phyloP scores from a whole-genome alignment of 73 alveolate genomes.

The Paraurostyla sp. region DNA sequence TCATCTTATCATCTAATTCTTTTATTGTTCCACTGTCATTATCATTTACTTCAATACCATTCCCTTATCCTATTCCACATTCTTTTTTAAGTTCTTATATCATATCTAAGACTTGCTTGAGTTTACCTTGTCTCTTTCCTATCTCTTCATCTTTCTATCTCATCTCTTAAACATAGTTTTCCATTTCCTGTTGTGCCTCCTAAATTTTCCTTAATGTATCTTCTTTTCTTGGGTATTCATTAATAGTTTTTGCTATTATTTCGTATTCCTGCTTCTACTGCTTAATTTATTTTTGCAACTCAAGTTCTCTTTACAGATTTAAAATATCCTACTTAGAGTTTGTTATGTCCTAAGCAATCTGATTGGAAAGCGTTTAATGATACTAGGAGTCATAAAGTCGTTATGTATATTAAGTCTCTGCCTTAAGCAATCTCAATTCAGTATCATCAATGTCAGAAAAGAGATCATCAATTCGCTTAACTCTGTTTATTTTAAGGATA shows the following conservation, averaged over 20 bases:
- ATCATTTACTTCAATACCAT: too few relatives aligned
- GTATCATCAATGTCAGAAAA: too few relatives aligned
- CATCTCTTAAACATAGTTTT: neutral
- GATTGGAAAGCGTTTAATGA: too few relatives aligned
- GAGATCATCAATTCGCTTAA: too few relatives aligned
- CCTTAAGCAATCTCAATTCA: too few relatives aligned
- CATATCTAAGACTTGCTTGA: slow-evolving; percentile 24
- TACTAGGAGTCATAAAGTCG: too few relatives aligned
- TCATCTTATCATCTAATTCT: too few relatives aligned
- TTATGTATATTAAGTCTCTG: too few relatives aligned
- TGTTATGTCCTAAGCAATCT: too few relatives aligned
- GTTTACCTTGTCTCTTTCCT: neutral
- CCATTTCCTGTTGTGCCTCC: neutral
- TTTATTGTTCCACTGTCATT: too few relatives aligned
- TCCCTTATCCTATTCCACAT: neutral
- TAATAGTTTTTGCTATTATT: slow-evolving; percentile 2
- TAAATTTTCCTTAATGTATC: neutral
- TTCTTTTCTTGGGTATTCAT: slow-evolving; percentile 16
- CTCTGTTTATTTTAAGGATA: too few relatives aligned
- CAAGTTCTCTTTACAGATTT: neutral
- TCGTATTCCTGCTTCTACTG: slow-evolving; percentile 11
- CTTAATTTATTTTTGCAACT: neutral
- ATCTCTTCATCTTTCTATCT: slow-evolving; percentile 23
- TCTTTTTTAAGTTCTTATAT: slow-evolving; percentile 29
- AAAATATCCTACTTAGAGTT: slow-evolving; percentile 11